Evolutionary conservation across 495 filamentous ascomycete species (phyloP).

Genomic region (Baudoinia panamericana): DNA sequence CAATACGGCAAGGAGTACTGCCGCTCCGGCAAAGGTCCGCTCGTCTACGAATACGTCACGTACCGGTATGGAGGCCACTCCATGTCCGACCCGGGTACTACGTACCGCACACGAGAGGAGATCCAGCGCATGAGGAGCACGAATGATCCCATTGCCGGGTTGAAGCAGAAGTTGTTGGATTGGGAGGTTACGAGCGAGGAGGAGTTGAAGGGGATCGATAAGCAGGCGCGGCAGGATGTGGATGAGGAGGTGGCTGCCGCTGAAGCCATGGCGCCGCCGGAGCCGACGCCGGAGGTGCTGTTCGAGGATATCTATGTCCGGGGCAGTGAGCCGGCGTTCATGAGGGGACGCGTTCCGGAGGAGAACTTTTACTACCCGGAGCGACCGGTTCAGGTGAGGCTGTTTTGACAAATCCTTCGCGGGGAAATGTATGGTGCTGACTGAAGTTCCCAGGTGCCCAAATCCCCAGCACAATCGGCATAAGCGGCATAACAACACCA

Average conservation of each 20-base stretch:
- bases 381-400: conserved; percentile 11
- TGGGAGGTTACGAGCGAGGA: conserved; percentile 87
- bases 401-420: too few relatives aligned
- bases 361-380: conserved; percentile 77
- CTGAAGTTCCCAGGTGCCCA: too few relatives aligned
- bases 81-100: conserved; percentile 98
- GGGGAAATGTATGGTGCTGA: too few relatives aligned
- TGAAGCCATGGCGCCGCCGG: conserved; percentile 71
- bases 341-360: conserved; percentile 79
- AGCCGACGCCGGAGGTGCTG: conserved; percentile 61
- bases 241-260: conserved; percentile 83
- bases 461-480: too few relatives aligned
- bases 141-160: conserved; percentile 92
- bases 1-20: conserved; percentile 82
- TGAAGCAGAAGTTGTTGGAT: conserved; percentile 95
- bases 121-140: conserved; percentile 98
- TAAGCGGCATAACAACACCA: too few relatives aligned
- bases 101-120: conserved; percentile 97
- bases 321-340: conserved; percentile 78
- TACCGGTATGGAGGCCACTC: conserved; percentile 99
- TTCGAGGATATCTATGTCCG: conserved; percentile 96
- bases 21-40: conserved; percentile 65
- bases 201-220: conserved; percentile 93
- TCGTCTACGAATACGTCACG: conserved; percentile 97
- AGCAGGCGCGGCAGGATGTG: conserved; percentile 69